Percentiles rank a stretch among this genome's conserved stretches.
phyloP scores from a whole-genome alignment of 805 yeast species.

The Pichia membranifaciens region DNA sequence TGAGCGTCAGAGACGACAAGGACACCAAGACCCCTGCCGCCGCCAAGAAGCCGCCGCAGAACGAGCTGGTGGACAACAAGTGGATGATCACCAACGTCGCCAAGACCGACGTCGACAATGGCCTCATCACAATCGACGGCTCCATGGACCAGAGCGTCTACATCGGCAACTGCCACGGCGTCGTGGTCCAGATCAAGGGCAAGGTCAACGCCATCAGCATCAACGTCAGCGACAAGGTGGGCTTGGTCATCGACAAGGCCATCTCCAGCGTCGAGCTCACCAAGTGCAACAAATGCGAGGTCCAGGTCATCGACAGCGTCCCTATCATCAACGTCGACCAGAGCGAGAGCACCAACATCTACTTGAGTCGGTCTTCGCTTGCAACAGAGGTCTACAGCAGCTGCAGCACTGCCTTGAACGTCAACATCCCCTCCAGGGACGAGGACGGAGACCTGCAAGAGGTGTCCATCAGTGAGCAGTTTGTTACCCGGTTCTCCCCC shows the following conservation, averaged over 20 bases:
- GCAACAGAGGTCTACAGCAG: slow-evolving; percentile 77
- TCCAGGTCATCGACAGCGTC: slow-evolving; percentile 76
- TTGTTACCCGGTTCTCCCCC: slow-evolving; percentile 56
- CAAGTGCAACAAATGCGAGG: slow-evolving; percentile 71
- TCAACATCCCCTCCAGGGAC: slow-evolving; percentile 51
- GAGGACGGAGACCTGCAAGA: slow-evolving; percentile 73
- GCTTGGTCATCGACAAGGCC: slow-evolving; percentile 75
- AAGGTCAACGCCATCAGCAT: slow-evolving; percentile 85
- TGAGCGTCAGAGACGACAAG: slow-evolving; percentile 29
- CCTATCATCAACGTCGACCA: slow-evolving; percentile 87
- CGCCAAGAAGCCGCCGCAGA: slow-evolving; percentile 42
- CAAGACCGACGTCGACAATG: slow-evolving; percentile 48
- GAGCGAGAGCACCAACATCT: slow-evolving; percentile 78
- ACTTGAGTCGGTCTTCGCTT: slow-evolving; percentile 25
- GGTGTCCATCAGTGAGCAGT: slow-evolving; percentile 85
- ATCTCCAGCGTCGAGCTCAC: slow-evolving; percentile 86
- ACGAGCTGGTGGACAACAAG: slow-evolving; percentile 76
- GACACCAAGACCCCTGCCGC: neutral
- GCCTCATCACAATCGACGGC: slow-evolving; percentile 60
- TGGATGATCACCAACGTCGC: slow-evolving; percentile 80
- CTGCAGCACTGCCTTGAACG: slow-evolving; percentile 76
- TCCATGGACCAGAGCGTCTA: slow-evolving; percentile 84
- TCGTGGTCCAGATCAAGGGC: slow-evolving; percentile 79
- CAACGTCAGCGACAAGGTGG: slow-evolving; percentile 64
- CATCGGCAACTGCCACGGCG: slow-evolving; percentile 71